Percentiles rank a stretch among this genome's conserved stretches.
phyloP scores from a whole-genome alignment of 2,329 filamentous ascomycete genomes.

The Myriosclerotinia scirpicola region DNA sequence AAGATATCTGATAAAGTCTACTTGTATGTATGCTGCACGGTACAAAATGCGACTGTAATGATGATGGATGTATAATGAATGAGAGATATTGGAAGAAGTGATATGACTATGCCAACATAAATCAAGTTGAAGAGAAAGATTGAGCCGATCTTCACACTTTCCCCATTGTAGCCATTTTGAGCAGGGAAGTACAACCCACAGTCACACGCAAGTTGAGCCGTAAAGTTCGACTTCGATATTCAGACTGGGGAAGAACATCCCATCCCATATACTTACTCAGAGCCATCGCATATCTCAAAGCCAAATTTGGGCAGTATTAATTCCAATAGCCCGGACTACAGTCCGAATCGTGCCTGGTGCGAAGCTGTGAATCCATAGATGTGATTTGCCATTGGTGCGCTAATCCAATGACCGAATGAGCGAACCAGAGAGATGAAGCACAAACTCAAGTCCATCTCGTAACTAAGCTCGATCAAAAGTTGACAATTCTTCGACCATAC shows the following conservation, averaged over 20 bases:
- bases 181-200: constrained; percentile 5
- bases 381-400: neutral
- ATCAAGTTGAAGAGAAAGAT: neutral
- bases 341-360: neutral
- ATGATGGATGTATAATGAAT: neutral
- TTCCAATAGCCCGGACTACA: neutral
- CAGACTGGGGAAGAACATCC: neutral
- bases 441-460: too few relatives aligned
- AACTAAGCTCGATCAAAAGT: too few relatives aligned
- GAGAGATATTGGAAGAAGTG: neutral
- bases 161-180: neutral
- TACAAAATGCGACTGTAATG: neutral
- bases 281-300: neutral
- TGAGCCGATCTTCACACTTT: neutral
- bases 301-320: neutral
- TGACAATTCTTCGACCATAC: too few relatives aligned
- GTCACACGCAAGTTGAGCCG: neutral
- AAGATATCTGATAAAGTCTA: neutral
- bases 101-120: neutral
- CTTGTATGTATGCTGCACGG: neutral
- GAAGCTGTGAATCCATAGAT: neutral
- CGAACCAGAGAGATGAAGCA: too few relatives aligned
- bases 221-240: neutral
- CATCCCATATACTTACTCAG: neutral
- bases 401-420: neutral